Percentiles rank a stretch among this genome's conserved stretches.
Conservation (phyloP, 208 protist genomes). For the Wallacemonas sp. region DNA sequence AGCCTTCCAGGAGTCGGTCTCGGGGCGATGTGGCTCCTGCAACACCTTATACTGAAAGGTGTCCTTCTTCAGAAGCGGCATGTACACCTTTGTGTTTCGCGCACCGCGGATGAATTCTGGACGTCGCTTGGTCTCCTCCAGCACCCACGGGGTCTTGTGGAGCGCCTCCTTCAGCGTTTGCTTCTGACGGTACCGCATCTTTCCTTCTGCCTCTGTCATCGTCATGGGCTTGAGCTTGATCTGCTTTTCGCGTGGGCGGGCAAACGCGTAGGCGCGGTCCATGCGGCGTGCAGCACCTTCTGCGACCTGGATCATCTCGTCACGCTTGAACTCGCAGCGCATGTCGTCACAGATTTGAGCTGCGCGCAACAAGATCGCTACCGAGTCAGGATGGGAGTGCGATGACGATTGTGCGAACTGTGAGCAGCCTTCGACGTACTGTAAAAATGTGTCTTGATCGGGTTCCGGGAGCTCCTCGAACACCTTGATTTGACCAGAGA, state of each 20-base stretch:
- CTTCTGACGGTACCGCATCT: conserved; percentile 28
- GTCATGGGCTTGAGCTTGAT: conserved; percentile 36
- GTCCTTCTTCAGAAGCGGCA: conserved; percentile 37
- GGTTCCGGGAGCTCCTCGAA: conserved; percentile 70
- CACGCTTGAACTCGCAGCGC: conserved; percentile 77
- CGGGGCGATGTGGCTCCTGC: conserved; percentile 29
- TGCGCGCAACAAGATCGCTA: conserved; percentile 71
- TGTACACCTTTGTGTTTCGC: conserved; percentile 46
- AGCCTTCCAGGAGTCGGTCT: conserved; percentile 29
- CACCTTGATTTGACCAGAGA: conserved; percentile 46
- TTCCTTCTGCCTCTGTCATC: conserved; percentile 34
- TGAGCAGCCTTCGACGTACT: conserved; percentile 80
- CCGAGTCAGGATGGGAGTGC: conserved; percentile 84
- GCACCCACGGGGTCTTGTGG: conserved; percentile 43
- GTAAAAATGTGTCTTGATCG: conserved; percentile 87
- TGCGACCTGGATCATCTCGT: conserved; percentile 82
- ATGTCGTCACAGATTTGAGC: conserved; percentile 90
- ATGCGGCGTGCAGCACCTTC: conserved; percentile 68
- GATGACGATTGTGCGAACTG: conserved; percentile 74
- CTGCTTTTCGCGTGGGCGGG: conserved; percentile 52
- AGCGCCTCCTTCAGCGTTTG: conserved; percentile 54
- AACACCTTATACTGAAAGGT: conserved; percentile 29
- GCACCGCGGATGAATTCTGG: conserved; percentile 50
- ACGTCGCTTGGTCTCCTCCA: conserved; percentile 31
- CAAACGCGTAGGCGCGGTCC: conserved; percentile 74